Percentiles rank a stretch among this genome's conserved stretches.
phyloP scores from a whole-genome alignment of 495 filamentous ascomycete species.

The Mycothermus thermophilus region DNA sequence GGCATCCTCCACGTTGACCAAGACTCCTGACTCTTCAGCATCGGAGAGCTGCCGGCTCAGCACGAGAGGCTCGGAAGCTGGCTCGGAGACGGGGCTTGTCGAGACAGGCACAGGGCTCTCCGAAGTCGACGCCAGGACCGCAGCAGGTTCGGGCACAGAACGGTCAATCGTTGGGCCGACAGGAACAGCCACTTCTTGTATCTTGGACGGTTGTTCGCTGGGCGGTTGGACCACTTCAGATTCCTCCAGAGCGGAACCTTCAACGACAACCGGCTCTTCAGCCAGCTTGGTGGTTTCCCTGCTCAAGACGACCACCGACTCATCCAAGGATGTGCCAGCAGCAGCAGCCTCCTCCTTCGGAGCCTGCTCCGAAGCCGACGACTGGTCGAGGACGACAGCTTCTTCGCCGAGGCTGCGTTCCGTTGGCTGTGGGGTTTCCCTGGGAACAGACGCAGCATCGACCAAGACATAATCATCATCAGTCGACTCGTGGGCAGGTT shows the following conservation, averaged over 20 bases:
- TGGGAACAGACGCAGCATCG: slow-evolving; percentile 5
- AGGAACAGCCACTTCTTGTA: too few relatives aligned
- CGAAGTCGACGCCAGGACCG: too few relatives aligned
- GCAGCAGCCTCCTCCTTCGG: slow-evolving; percentile 1
- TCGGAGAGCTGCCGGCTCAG: too few relatives aligned
- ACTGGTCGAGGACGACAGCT: slow-evolving; percentile 6
- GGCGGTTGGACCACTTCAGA: not conserved
- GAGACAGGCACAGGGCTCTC: too few relatives aligned
- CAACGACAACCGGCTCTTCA: slow-evolving; percentile 3
- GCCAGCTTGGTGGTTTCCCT: not conserved
- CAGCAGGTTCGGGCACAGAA: too few relatives aligned
- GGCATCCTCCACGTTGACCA: too few relatives aligned
- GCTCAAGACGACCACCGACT: slow-evolving; percentile 1
- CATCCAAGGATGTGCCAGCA: not conserved
- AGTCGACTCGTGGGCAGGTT: slow-evolving; percentile 1
- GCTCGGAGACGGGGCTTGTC: too few relatives aligned
- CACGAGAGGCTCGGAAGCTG: too few relatives aligned
- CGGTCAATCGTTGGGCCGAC: too few relatives aligned
- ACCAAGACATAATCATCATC: slow-evolving; percentile 16
- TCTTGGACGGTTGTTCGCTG: not conserved
- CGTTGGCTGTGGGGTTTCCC: slow-evolving; percentile 1
- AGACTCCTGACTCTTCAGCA: too few relatives aligned
- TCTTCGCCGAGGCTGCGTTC: slow-evolving; percentile 6
- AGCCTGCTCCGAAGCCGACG: slow-evolving; percentile 3
- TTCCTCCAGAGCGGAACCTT: not conserved